Evolutionary conservation across 2,329 filamentous ascomycete genomes (phyloP).

Genomic region (Penicillium sp.): DNA sequence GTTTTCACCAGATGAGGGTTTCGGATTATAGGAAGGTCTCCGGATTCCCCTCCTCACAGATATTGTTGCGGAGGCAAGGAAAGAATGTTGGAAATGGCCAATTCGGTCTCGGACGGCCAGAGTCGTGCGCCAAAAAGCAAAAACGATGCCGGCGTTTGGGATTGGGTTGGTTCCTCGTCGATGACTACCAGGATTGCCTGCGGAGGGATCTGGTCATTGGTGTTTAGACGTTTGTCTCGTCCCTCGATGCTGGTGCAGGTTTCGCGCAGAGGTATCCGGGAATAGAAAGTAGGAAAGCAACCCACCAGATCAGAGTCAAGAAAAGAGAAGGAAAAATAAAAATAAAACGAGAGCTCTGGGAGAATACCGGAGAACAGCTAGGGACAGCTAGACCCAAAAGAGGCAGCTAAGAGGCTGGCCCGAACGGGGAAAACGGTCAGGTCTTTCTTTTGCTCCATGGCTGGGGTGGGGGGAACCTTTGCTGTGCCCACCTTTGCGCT

Average conservation of each 20-base stretch:
- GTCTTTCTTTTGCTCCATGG: background rate
- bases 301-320: background rate
- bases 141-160: background rate
- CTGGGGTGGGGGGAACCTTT: background rate
- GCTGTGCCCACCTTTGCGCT: background rate
- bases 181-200: background rate
- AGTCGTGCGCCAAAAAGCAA: constrained; percentile 4
- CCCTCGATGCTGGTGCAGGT: background rate
- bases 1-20: background rate
- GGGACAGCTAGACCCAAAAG: constrained; percentile 3
- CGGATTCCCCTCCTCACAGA: background rate
- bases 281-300: background rate
- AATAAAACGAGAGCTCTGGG: background rate
- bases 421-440: constrained; percentile 2
- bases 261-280: background rate
- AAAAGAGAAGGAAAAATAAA: background rate
- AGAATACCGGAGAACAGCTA: background rate
- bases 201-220: background rate
- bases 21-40: background rate
- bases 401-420: constrained; percentile 1
- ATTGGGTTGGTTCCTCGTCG: background rate
- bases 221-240: background rate
- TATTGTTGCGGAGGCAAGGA: background rate
- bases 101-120: background rate
- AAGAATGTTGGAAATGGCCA: constrained; percentile 9